Percentiles rank a stretch among this genome's conserved stretches.
Evolutionary conservation across 164 flowering plant species (phyloP).

Genomic region (Magnolia changhungtana): DNA sequence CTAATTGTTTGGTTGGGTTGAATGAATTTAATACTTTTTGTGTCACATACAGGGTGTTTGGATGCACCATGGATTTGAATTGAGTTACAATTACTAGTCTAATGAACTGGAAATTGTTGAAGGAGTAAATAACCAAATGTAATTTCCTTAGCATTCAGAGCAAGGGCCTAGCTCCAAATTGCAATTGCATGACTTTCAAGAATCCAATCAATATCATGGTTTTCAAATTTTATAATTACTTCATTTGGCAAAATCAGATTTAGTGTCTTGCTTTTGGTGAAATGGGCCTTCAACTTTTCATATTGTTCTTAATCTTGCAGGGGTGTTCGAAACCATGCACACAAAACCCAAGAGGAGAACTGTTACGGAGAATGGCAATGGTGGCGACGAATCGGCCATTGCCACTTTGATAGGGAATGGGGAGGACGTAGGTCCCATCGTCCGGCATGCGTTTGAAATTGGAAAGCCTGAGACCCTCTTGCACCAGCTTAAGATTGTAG

Average conservation of each 20-base stretch:
- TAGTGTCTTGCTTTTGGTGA: not conserved
- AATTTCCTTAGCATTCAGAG: too few relatives aligned
- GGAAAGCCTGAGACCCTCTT: constrained; percentile 76
- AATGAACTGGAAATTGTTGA: too few relatives aligned
- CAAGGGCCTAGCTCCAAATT: too few relatives aligned
- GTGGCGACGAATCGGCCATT: constrained; percentile 66
- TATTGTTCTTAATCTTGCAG: not conserved
- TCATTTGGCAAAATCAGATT: not conserved
- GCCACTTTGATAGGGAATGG: constrained; percentile 72
- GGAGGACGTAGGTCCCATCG: constrained; percentile 77
- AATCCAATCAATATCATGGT: too few relatives aligned
- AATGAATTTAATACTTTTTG: too few relatives aligned
- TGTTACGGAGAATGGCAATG: constrained; percentile 70
- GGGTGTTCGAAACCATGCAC: constrained; percentile 34
- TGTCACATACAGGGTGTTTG: too few relatives aligned
- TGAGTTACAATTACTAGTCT: too few relatives aligned
- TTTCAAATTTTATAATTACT: too few relatives aligned
- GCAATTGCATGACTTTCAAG: too few relatives aligned
- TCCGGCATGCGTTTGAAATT: constrained; percentile 76
- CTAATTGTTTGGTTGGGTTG: too few relatives aligned
- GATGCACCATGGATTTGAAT: too few relatives aligned
- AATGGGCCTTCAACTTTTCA: not conserved
- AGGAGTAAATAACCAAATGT: too few relatives aligned
- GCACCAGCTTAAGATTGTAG: constrained; percentile 68
- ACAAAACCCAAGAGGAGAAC: constrained; percentile 60